phyloP scores from a whole-genome alignment of 176 grass and related monocot genomes.

The Stipa capillata region DNA sequence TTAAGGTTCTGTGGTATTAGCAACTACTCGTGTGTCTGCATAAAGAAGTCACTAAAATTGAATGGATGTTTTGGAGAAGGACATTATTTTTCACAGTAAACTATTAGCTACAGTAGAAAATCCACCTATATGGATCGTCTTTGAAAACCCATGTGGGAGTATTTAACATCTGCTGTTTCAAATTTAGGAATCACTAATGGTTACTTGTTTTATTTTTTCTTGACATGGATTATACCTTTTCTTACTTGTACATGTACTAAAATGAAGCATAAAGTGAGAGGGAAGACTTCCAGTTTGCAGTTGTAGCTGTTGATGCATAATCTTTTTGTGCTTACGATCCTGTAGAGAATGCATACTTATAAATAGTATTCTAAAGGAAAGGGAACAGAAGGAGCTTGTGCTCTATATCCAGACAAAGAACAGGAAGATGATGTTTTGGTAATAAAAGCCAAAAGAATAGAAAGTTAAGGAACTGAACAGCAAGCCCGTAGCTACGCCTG shows the following conservation, averaged over 20 bases:
- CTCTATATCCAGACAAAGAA: neutral
- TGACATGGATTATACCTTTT: neutral
- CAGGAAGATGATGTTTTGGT: neutral
- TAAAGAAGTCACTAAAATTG: neutral
- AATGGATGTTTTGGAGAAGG: neutral
- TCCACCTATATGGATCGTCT: neutral
- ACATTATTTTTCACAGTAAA: neutral
- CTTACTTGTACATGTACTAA: neutral
- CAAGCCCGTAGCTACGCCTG: neutral
- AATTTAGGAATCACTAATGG: neutral
- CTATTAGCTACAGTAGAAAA: neutral
- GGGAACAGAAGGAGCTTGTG: neutral
- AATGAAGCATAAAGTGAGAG: neutral
- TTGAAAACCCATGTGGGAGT: neutral
- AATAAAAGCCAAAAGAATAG: neutral
- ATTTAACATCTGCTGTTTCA: neutral
- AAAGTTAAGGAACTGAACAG: neutral
- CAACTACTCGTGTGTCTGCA: neutral
- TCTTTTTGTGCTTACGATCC: neutral
- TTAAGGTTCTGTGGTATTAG: neutral
- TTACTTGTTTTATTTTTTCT: neutral
- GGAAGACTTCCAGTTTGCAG: neutral
- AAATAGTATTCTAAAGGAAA: neutral
- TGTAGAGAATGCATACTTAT: neutral
- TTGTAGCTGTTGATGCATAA: neutral